Base-by-base conservation (phyloP, 2,329 filamentous ascomycete species). In the Annulohypoxylon truncatum region DNA sequence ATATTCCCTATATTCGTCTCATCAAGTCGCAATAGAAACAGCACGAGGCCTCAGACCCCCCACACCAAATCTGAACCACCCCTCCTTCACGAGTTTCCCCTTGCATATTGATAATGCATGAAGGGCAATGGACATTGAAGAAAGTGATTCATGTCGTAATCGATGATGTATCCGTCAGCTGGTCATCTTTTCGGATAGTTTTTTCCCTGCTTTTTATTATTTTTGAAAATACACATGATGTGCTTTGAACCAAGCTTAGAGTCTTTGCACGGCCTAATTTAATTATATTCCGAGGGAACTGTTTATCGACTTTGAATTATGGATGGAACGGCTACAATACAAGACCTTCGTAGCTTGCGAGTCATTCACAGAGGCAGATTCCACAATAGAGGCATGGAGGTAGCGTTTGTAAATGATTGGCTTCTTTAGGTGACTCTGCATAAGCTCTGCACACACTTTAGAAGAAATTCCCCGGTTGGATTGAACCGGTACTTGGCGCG, bases 61-160 rank as follows among this genome's bases (percentile, higher is more conserved):
- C 65, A 68, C 61, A 70, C 66, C 35, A 59, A 50, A 60, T 54
- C 56, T 57, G 18, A 24, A 62, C 24, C 59, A 61, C 59, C 66
- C 64, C 67, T 61, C 69, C 50, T 58, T 64, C 61, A 51, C 15
- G 48, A 35, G 15, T 42, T 47, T 57, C 56, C 68, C 68, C 68
- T 71, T 69, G 67, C 69, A 65, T 66, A 54, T 44, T 56, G 69
- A 67, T 70, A 66, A 68, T 68, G 60, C 57, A 66, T 53, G 56
- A 48, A 67, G 33, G 64, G 51, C 60, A 22, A 61, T 64, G 26
- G 31, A 50, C 46, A 69, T 61, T 69, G 55, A 67, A 65, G 64
- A 68, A 66, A 67, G 54, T 44, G 59, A 33, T 53, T 38, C 44
- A 64, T 63, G 33, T 38, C 60, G 52, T 61, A 68, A 59, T 64